Base-by-base conservation (phyloP, 1,139 yeast species). In the Geotrichum macrosporum region DNA sequence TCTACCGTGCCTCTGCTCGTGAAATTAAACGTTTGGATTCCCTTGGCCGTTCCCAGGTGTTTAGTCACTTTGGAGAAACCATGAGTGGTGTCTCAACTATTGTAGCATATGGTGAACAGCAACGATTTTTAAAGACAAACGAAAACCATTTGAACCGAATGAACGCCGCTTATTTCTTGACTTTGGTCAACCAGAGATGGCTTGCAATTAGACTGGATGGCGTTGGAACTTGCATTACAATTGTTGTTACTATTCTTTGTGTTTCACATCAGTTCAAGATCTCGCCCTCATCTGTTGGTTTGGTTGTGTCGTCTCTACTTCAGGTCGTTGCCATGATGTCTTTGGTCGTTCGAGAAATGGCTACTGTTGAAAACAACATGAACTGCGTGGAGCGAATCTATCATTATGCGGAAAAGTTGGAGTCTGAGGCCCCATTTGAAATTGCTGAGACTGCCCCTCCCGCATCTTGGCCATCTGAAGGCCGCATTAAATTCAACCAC, bases 1-100 rank as follows among this genome's bases (percentile, higher is more conserved):
- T 73, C 59, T 85, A 83, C 59, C 86, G 85, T 59, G 81, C 79
- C 47, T 78, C 88, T n/a, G 81, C 89, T 10, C 75, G 94, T 63
- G 95, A 87, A 63, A 69, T 87, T 53, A 87, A 87, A 64, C 77
- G 96, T 57, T 67, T 87, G 57, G 95, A 87, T 62, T 86, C 95
- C 2, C 61, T 77, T 8, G 76, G 81, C 59, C 74, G 95, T 60
- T 85, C 95, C 0, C 73, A 75, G 51, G 88, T 86, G 50, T 86
- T 81, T 68, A 77, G 84, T 53, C 83, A 84, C 57, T 82, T 85
- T 61, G 80, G 80, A 55, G 96, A 87, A 63, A 71, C 84, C 1
- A 69, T 87, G 54, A 74, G 74, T 52, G 96, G 96, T 30, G 69
- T 80, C 72, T 69, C 73, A 12, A 82, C 88, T 0, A 84, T 86